Conservation (phyloP, 331 rosid genomes). For the Saraca asoca region DNA sequence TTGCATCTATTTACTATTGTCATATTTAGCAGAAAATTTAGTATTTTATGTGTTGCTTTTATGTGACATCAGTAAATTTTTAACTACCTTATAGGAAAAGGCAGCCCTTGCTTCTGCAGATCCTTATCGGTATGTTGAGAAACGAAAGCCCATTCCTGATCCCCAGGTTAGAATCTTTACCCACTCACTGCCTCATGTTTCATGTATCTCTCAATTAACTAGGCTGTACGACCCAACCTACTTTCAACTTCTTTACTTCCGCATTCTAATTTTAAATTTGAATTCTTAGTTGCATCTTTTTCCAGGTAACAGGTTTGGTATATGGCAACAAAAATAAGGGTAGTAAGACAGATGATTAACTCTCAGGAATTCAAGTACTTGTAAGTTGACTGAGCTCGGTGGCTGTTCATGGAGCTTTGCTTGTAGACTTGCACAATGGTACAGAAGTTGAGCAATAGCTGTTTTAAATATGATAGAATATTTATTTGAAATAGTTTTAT, state of each 20-base stretch:
- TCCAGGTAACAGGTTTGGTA: constrained; percentile 70
- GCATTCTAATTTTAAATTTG: not conserved
- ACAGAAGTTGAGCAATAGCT: too few relatives aligned
- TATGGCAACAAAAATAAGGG: constrained; percentile 65
- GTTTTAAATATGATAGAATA: too few relatives aligned
- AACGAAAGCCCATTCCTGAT: constrained; percentile 82
- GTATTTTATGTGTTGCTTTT: too few relatives aligned
- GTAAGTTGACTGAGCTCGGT: constrained; percentile 16
- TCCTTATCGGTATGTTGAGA: constrained; percentile 69
- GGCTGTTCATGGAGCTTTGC: not conserved
- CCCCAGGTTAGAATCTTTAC: constrained; percentile 56
- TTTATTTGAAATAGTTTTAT: too few relatives aligned
- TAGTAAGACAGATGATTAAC: constrained; percentile 42
- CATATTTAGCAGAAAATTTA: not conserved
- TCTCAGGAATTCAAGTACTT: not conserved
- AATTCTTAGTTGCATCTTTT: not conserved
- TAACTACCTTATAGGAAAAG: constrained; percentile 43
- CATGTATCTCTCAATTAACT: too few relatives aligned
- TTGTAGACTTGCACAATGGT: not conserved
- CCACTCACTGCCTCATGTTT: too few relatives aligned
- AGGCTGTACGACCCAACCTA: too few relatives aligned
- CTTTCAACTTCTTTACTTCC: too few relatives aligned
- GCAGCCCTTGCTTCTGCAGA: constrained; percentile 75
- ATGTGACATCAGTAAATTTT: too few relatives aligned
- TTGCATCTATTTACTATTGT: not conserved